These are phyloP conservation scores for Aspergillus egyptiacus DNA, from an alignment of 495 filamentous ascomycete species.

Conservation along the genomic window DNA sequence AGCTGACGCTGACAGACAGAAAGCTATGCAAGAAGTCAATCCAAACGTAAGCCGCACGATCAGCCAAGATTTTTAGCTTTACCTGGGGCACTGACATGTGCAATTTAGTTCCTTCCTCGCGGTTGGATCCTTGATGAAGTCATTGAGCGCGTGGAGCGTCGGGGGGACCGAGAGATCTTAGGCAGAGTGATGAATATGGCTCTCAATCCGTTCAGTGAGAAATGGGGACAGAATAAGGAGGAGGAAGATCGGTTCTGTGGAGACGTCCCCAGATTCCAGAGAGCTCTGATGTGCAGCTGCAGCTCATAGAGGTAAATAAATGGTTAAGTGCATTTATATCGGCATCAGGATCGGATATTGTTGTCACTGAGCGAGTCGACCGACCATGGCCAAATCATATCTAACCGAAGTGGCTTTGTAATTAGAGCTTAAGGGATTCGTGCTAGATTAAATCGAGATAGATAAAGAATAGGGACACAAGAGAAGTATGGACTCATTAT, in stretches of 20 bases:
- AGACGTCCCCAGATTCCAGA: slow-evolving; percentile 71
- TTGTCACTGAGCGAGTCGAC: neutral
- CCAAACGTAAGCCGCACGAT: slow-evolving; percentile 52
- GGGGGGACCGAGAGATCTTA: slow-evolving; percentile 74
- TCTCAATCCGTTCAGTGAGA: slow-evolving; percentile 74
- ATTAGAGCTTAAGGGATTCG: neutral
- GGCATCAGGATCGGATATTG: neutral
- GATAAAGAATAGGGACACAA: neutral
- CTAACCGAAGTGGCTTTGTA: too few species aligned
- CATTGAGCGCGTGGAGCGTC: slow-evolving; percentile 79
- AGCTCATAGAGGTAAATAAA: slow-evolving; percentile 35
- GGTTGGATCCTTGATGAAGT: slow-evolving; percentile 92
- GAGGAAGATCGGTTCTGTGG: slow-evolving; percentile 82
- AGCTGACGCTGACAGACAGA: slow-evolving; percentile 55
- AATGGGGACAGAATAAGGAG: slow-evolving; percentile 61
- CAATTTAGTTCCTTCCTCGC: slow-evolving; percentile 63
- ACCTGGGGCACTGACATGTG: slow-evolving; percentile 1
- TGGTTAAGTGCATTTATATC: neutral
- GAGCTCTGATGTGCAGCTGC: slow-evolving; percentile 90
- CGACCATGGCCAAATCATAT: too few species aligned
- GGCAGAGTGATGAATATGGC: slow-evolving; percentile 70
- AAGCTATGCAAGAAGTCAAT: slow-evolving; percentile 76
- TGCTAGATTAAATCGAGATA: neutral
- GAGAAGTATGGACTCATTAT: slow-evolving; percentile 8
- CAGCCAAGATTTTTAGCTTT: neutral